Base-by-base conservation (phyloP, 2,329 filamentous ascomycete species). In the Scedosporium dehoogii region DNA sequence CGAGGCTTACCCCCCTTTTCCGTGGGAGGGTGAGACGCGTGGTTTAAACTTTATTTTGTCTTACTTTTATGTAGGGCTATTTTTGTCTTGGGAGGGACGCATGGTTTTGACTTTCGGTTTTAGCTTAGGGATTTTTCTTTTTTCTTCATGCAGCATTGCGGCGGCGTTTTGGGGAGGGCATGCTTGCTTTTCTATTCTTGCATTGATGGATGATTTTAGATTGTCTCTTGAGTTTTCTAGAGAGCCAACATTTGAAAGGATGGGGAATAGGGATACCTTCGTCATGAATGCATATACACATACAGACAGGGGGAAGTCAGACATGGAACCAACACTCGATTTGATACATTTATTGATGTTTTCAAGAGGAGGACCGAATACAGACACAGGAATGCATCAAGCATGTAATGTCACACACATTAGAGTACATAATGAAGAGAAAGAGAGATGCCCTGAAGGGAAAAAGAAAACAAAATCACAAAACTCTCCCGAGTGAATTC, bases 111-210 rank as follows among this genome's bases (percentile, higher is more conserved):
- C 25, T 10, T n/a, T 53, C 2, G 48, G 10, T 58, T 41, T 42
- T 58, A 29, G 27, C 56, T 58, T 18, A 9, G 16, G 12, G 7
- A 18, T 38, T 38, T n/a, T n/a, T n/a, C n/a, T n/a, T n/a, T n/a
- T n/a, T n/a, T 58, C 27, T 58, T 58, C 56, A 33, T 56, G 53
- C 27, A 10, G 56, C 56, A 42, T 58, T 58, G 56, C 48, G 48
- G 48, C 23, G 48, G 48, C 48, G 48, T 53, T 53, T 53, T 21
- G 21, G 23, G 21, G 21, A 10, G 21, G 7, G 48, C 10, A 21
- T 53, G 48, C 21, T 53, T 53, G 10, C 48, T 25, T 53, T 53
- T 53, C 23, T 53, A n/a, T 53, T 25, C 21, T 53, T 53, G 44
- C 44, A 46, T 46, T 46, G 44, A 16, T 4, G 44, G 44, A 46